Base-by-base conservation (phyloP, 768 basidiomycete genomes). In the Tulasnella sp. region DNA sequence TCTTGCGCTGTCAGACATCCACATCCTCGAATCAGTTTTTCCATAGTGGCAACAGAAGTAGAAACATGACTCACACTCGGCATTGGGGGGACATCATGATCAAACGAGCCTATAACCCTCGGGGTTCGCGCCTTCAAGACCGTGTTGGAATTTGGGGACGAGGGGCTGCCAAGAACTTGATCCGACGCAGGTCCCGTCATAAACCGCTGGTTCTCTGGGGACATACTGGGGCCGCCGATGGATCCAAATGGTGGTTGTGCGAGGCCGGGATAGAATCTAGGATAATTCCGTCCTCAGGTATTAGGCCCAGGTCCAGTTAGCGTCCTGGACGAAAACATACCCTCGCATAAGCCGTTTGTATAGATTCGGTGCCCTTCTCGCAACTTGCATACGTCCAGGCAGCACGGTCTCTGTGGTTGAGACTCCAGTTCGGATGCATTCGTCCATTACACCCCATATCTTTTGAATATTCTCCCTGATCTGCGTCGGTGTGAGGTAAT, bases 361-460 rank as follows among this genome's bases (percentile, higher is more conserved):
- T 31, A 98, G 78, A 68, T 84, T 84, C 0, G 92, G 92, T 15
- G 93, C 93, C 42, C 92, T 79, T 12, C 92, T 77, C 31, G 84
- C 78, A 24, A 98, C 74, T 5, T 78, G 72, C 17, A 98, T 72
- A 21, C 90, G 78, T n/a, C 93, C 93, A 0, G 93, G 93, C 1
- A 98, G 78, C n/a, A 79, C 82, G 45, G 76, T 75, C 64, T 93
- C 85, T 2, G 79, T 74, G 1, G 89, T 78, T 2, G 87, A 84
- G 8, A 97, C 92, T 19, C 93, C 93, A 1, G 79, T 77, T 1
- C 69, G 84, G 62, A 96, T 97, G 69, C 89, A 93, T 59, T 84
- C 80, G 67, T 94, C 91, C 93, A 96, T 96, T 3, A 92, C 89
- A 55, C 74, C 67, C 92, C 92, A 94, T 49, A 93, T 91, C 25